Evolutionary conservation across 2,329 filamentous ascomycete genomes (phyloP).

Genomic region (Achaetomium macrosporum): DNA sequence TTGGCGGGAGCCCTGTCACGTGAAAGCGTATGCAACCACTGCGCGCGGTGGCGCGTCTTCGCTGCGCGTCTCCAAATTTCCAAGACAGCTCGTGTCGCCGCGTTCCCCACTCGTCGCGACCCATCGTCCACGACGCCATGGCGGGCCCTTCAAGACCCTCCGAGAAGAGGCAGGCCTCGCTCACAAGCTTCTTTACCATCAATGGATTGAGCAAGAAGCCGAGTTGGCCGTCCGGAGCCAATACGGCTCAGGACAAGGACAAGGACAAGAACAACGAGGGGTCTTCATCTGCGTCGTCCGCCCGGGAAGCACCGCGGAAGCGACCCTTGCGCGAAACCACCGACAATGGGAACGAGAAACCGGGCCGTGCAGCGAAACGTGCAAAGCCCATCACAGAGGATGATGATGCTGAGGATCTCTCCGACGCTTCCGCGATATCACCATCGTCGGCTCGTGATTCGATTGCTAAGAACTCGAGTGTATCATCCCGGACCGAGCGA

Average conservation of each 20-base stretch:
- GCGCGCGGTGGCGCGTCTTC: conserved; percentile 1
- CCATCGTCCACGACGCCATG: conserved; percentile 27
- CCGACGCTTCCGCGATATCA: conserved; percentile 32
- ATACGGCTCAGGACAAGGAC: neutral
- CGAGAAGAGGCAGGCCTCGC: conserved; percentile 68
- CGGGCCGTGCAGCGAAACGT: conserved; percentile 40
- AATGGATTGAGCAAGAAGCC: conserved; percentile 35
- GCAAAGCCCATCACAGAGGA: conserved; percentile 34
- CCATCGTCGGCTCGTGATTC: conserved; percentile 23
- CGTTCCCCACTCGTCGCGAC: neutral
- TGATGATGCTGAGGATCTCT: conserved; percentile 27
- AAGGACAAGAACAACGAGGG: neutral
- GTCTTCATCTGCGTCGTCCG: conserved; percentile 26
- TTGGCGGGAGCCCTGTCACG: neutral
- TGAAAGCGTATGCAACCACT: conserved; percentile 6
- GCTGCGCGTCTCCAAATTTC: conserved; percentile 12
- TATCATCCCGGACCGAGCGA: conserved; percentile 41
- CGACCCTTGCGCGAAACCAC: conserved; percentile 45
- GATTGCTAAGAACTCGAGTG: conserved; percentile 18
- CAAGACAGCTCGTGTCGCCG: neutral
- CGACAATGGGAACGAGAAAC: conserved; percentile 39
- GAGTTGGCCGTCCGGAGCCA: conserved; percentile 23
- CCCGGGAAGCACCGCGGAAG: conserved; percentile 37
- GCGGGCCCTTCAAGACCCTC: conserved; percentile 35
- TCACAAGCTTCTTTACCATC: conserved; percentile 75